Evolutionary conservation across 768 basidiomycete genomes (phyloP), one percentile per base, ranked within the genome.

Genomic region (Podaxis mareebaensis): DNA sequence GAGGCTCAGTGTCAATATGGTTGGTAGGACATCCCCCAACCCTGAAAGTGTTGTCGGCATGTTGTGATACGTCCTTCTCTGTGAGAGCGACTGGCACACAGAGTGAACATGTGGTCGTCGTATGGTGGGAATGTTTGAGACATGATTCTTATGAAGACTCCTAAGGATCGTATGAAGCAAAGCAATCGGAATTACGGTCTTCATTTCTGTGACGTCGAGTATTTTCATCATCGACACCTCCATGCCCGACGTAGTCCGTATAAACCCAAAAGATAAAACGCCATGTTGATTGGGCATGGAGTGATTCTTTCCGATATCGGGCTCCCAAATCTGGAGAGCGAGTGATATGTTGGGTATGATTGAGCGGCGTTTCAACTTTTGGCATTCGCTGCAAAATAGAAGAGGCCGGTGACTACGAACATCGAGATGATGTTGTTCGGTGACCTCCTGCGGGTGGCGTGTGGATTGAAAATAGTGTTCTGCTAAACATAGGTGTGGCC

Each of bases 281-380:
- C 38, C 39, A 56, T 39, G 36, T 40, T 40, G 38, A 7, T 40
- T 40, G n/a, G 17, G 38, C 36, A 56, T 56, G 36, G 54, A 22
- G 22, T 38, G 30, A 53, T 60, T 52, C 56, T 46, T 52, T 60
- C 59, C 59, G 59, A 60, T 60, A 60, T 60, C 59, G 59, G 59
- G n/a, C 52, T 60, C 40, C 49, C 20, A 60, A 52, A 46, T 60
- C n/a, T 36, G 30, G 51, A 24, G 48, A 24, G 36, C 10, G 17
- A 52, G 8, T 40, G 48, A 60, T 53, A 40, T 60, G 49, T 22
- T 26, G 46, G 22, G 22, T 15, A 36, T 20, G 58, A 38, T 40
- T 39, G 36, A 51, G 59, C 39, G 46, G 44, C 30, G 20, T 38
- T 17, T 51, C n/a, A 51, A 28, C 22, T 46, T 22, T 10, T 46